Evolutionary conservation across 1,284 basidiomycete species (phyloP).

Genomic region (Cutaneotrichosporon sp.): DNA sequence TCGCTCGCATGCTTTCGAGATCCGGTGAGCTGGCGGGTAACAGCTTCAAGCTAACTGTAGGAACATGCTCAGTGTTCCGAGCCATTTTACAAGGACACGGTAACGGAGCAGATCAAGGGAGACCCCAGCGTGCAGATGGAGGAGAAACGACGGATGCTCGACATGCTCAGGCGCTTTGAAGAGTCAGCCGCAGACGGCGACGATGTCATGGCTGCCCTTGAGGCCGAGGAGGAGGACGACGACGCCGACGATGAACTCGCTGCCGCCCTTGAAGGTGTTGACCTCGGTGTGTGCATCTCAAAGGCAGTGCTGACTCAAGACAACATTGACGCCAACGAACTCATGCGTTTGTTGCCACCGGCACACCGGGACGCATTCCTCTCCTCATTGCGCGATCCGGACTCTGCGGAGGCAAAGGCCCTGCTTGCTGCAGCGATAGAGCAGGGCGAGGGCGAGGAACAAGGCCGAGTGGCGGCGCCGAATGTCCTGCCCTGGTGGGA

Average conservation of each 20-base stretch:
- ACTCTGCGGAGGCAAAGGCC: constrained; percentile 30
- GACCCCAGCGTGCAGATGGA: constrained; percentile 32
- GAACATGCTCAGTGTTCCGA: constrained; percentile 46
- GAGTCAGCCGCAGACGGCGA: constrained; percentile 30
- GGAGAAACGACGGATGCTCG: constrained; percentile 45
- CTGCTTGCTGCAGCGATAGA: constrained; percentile 30
- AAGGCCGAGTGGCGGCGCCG: constrained; percentile 1
- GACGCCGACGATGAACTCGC: constrained; percentile 22
- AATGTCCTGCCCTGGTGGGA: constrained; percentile 20
- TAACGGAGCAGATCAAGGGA: constrained; percentile 33
- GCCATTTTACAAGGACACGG: constrained; percentile 43
- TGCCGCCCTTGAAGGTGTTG: constrained; percentile 30
- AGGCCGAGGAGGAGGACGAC: constrained; percentile 28
- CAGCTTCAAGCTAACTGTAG: constrained; percentile 18
- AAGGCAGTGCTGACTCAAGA: constrained; percentile 28
- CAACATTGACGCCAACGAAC: constrained; percentile 39
- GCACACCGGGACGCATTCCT: constrained; percentile 42
- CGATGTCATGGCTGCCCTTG: constrained; percentile 21
- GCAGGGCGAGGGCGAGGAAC: constrained; percentile 14
- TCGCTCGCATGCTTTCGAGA: constrained; percentile 43
- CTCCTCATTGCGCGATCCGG: constrained; percentile 34
- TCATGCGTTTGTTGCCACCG: constrained; percentile 41
- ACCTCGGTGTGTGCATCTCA: constrained; percentile 35
- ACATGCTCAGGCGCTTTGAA: constrained; percentile 45
- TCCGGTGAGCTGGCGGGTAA: constrained; percentile 24